A percentile compares a stretch with the other conserved stretches of the same genome.
Conservation (phyloP, 2,329 filamentous ascomycete species). For the Botrytis aclada region DNA sequence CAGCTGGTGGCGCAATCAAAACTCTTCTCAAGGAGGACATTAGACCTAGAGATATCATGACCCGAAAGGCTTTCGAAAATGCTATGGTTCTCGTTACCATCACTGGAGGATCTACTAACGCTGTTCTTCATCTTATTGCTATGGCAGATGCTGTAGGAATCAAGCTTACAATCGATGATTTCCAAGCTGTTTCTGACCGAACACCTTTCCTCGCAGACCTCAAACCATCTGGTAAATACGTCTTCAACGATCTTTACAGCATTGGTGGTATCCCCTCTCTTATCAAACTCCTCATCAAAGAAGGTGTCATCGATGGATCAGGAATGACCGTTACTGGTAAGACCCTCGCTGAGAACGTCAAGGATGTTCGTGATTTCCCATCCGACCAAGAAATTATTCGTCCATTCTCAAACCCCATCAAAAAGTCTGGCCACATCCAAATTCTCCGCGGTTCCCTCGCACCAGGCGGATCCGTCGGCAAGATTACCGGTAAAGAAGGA, state of each 20-base stretch:
- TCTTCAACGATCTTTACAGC: slow-evolving; percentile 55
- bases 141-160: slow-evolving; percentile 79
- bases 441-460: slow-evolving; percentile 68
- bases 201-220: slow-evolving; percentile 78
- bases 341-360: slow-evolving; percentile 56
- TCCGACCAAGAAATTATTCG: slow-evolving; percentile 68
- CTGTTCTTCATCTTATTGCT: slow-evolving; percentile 79
- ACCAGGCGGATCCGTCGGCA: slow-evolving; percentile 67
- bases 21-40: slow-evolving; percentile 74
- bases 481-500: slow-evolving; percentile 76
- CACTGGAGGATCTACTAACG: slow-evolving; percentile 81
- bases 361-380: slow-evolving; percentile 61
- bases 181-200: slow-evolving; percentile 76
- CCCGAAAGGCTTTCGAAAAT: slow-evolving; percentile 76
- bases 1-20: slow-evolving; percentile 70
- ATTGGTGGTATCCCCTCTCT: slow-evolving; percentile 57
- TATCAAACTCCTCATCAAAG: slow-evolving; percentile 55
- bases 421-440: slow-evolving; percentile 68
- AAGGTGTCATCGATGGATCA: slow-evolving; percentile 57
- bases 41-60: slow-evolving; percentile 73
- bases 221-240: slow-evolving; percentile 70
- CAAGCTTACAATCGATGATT: slow-evolving; percentile 81
- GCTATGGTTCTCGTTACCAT: slow-evolving; percentile 82
- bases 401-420: slow-evolving; percentile 66
- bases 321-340: slow-evolving; percentile 59